These are phyloP conservation scores for Fusarium brachygibbosum DNA, from an alignment of 2,329 filamentous ascomycete genomes.

Conservation along the genomic window DNA sequence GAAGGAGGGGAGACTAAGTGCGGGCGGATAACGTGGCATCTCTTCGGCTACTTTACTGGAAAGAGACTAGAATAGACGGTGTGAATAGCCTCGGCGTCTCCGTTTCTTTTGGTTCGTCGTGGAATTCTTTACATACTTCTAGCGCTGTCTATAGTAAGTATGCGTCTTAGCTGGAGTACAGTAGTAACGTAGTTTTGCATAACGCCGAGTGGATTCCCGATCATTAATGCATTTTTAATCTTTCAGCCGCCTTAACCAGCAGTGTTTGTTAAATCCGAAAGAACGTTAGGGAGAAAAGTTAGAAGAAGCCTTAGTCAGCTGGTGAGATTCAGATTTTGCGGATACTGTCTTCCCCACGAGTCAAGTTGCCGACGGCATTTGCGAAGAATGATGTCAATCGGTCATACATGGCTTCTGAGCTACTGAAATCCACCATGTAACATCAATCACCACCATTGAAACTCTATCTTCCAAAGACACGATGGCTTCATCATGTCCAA, in stretches of 20 bases:
- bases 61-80: neutral
- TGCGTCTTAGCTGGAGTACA: no score
- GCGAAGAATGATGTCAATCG: neutral
- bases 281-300: no score
- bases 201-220: constrained; percentile 19
- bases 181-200: neutral
- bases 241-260: neutral
- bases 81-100: constrained; percentile 14
- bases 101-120: constrained; percentile 28
- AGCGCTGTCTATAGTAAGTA: constrained; percentile 15
- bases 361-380: neutral
- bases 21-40: constrained; percentile 2
- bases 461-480: fast-evolving
- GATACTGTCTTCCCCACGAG: neutral
- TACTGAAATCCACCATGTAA: neutral
- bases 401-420: no score
- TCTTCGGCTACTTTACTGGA: constrained; percentile 13
- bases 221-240: constrained; percentile 1
- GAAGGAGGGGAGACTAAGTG: neutral
- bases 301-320: neutral
- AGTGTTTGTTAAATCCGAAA: no score
- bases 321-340: neutral
- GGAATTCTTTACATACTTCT: constrained; percentile 29
- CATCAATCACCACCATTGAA: neutral
- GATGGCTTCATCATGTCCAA: neutral